Percentiles rank a stretch among this genome's conserved stretches.
These are phyloP conservation scores for Pythium oligandrum DNA, from an alignment of 352 stramenopile species.

Conservation along the genomic window DNA sequence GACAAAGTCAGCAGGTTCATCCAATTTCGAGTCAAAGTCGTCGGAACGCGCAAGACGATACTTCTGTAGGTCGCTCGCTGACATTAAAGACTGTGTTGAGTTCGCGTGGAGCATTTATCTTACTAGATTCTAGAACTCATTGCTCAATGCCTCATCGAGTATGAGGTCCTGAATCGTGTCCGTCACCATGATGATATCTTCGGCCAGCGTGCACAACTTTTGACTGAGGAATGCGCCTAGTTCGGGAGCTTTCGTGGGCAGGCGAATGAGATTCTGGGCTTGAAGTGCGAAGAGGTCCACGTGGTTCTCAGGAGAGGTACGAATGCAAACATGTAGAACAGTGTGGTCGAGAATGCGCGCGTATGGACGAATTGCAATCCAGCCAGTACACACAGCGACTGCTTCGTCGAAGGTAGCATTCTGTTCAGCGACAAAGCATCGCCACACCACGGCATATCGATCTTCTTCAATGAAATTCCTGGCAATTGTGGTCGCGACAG, in stretches of 20 bases:
- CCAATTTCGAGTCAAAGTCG: too few relatives aligned
- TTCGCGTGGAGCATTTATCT: too few relatives aligned
- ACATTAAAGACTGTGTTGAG: too few relatives aligned
- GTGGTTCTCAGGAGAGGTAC: constrained; percentile 1
- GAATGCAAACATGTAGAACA: constrained; percentile 5
- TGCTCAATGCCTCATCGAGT: not conserved
- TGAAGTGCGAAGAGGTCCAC: not conserved
- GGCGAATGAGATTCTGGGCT: constrained; percentile 6
- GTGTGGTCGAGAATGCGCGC: not conserved
- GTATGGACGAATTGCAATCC: constrained; percentile 2
- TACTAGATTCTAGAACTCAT: too few relatives aligned
- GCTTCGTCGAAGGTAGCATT: constrained; percentile 2
- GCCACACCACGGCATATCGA: constrained; percentile 2
- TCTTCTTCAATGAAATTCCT: not conserved
- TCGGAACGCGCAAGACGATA: too few relatives aligned
- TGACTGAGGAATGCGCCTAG: constrained; percentile 6
- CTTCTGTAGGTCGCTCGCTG: too few relatives aligned
- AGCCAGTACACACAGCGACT: constrained; percentile 5
- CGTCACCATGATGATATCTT: constrained; percentile 7
- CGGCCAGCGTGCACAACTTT: constrained; percentile 7
- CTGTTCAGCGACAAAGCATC: not conserved
- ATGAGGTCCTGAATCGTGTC: constrained; percentile 10
- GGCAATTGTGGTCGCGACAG: not conserved
- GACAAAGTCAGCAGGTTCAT: not conserved
- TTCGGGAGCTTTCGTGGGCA: constrained; percentile 2